Base-by-base conservation (phyloP, 202 grass and related monocot species). In the Cymbopogon flexuosus region DNA sequence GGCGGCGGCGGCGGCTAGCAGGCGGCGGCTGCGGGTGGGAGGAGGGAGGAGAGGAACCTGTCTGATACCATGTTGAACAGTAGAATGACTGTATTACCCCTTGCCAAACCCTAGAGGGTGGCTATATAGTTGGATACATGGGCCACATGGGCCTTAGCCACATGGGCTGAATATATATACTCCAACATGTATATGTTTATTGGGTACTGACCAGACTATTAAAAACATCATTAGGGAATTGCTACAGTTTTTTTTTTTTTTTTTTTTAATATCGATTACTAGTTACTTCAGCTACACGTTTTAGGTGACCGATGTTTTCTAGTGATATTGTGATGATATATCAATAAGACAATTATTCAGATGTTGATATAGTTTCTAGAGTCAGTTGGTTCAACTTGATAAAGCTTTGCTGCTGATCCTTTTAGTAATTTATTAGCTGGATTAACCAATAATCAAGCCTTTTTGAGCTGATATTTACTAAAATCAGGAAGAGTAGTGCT, bases 241-340 rank as follows among this genome's bases (percentile, higher is more conserved):
- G 62, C 31, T 52, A 27, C 5, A 10, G 45, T 84, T 23, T 16
- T 24, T 1, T 3, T 2, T 68, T 77, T 10, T n/a, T n/a, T n/a
- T n/a, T n/a, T n/a, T n/a, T n/a, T n/a, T n/a, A n/a, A n/a, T n/a
- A n/a, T n/a, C n/a, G n/a, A n/a, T n/a, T n/a, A n/a, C n/a, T n/a
- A 64, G 18, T 47, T 77, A 62, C 39, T 33, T 42, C 16, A 78
- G 23, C 65, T 43, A 36, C 18, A 73, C 27, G 21, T 8, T 33
- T 64, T 72, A 1, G 8, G 3, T 43, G 67, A 8, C 75, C 56
- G 33, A 45, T 34, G 54, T 81, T 86, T 63, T 72, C 27, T 83
- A 5, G 59, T 42, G 51, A 43, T 33, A 30, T n/a, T 64, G 3
- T 61, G 57, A 49, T 70, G 73, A 60, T 77, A 37, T 45, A 49